Conservation (phyloP, 768 basidiomycete species). For the Russula vinacea region DNA sequence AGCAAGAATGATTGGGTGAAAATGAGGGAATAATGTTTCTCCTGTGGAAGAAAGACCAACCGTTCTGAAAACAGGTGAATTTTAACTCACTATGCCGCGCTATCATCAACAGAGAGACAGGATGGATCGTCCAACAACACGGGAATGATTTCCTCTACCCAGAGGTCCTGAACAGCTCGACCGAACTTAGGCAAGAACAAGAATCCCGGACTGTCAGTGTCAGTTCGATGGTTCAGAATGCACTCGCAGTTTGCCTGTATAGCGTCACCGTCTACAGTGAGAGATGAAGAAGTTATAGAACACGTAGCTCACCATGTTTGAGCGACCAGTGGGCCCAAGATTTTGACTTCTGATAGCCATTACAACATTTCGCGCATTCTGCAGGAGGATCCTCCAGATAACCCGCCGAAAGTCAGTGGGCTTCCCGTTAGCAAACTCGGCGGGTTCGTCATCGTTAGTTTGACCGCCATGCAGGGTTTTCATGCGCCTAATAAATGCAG, state of each 20-base stretch:
- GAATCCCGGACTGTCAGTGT: constrained; percentile 32
- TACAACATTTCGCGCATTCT: not conserved
- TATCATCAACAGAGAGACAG: not conserved
- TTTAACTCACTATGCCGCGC: constrained; percentile 20
- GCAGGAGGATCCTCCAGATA: constrained; percentile 13
- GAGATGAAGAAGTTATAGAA: not conserved
- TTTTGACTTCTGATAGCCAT: not conserved
- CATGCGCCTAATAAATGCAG: constrained; percentile 7
- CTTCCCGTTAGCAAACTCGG: not conserved
- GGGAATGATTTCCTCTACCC: constrained; percentile 41
- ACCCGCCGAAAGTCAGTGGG: not conserved
- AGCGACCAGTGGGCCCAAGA: not conserved
- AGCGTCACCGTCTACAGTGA: not conserved
- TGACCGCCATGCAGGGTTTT: constrained; percentile 39
- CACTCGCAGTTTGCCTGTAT: constrained; percentile 5
- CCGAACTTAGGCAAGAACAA: constrained; percentile 14
- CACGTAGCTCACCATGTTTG: constrained; percentile 2
- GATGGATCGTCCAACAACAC: not conserved
- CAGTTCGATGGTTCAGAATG: constrained; percentile 1
- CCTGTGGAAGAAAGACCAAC: too few species aligned
- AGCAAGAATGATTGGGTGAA: not conserved
- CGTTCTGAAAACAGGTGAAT: too few species aligned
- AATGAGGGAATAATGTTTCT: not conserved
- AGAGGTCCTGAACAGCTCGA: constrained; percentile 6
- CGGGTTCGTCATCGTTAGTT: constrained; percentile 35